Evolutionary conservation across 2,329 filamentous ascomycete species (phyloP).

Genomic region (Sporothrix sp.): DNA sequence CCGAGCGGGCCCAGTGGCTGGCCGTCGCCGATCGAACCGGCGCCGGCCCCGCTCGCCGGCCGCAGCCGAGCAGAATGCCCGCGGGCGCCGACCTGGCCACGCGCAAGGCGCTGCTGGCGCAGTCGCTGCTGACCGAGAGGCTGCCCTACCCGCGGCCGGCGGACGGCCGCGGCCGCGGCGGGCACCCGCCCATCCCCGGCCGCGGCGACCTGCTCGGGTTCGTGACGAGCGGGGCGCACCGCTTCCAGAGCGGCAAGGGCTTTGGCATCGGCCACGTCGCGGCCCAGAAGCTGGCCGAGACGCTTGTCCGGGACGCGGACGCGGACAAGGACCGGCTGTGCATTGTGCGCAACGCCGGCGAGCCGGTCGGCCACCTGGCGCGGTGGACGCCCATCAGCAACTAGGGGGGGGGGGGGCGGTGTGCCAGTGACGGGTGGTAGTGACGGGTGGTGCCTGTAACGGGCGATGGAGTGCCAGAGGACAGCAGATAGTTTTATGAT

Average conservation of each 20-base stretch:
- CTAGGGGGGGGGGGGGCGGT: no score
- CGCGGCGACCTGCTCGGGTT: constrained; percentile 77
- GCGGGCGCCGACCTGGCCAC: constrained; percentile 26
- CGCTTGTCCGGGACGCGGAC: constrained; percentile 21
- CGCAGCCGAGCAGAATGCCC: constrained; percentile 16
- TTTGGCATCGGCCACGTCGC: constrained; percentile 59
- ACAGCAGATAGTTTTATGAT: no score
- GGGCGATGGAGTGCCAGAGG: no score
- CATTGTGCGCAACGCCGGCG: constrained; percentile 72
- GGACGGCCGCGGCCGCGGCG: constrained; percentile 23
- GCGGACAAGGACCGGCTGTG: constrained; percentile 41
- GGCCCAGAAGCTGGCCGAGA: constrained; percentile 45
- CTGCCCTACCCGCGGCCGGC: constrained; percentile 29
- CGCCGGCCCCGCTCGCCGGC: background rate
- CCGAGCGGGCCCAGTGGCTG: constrained; percentile 59
- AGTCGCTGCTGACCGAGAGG: constrained; percentile 35
- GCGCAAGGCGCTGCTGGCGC: constrained; percentile 36
- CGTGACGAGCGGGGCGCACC: constrained; percentile 78
- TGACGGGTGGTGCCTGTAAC: no score
- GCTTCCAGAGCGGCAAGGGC: constrained; percentile 64
- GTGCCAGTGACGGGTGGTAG: no score
- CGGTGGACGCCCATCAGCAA: constrained; percentile 16
- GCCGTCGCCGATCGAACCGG: constrained; percentile 27
- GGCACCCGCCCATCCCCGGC: constrained; percentile 59
- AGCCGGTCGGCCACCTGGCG: constrained; percentile 68